These are phyloP conservation scores for Aspergillus incahuasiensis DNA, from an alignment of 495 filamentous ascomycete genomes.

Conservation along the genomic window DNA sequence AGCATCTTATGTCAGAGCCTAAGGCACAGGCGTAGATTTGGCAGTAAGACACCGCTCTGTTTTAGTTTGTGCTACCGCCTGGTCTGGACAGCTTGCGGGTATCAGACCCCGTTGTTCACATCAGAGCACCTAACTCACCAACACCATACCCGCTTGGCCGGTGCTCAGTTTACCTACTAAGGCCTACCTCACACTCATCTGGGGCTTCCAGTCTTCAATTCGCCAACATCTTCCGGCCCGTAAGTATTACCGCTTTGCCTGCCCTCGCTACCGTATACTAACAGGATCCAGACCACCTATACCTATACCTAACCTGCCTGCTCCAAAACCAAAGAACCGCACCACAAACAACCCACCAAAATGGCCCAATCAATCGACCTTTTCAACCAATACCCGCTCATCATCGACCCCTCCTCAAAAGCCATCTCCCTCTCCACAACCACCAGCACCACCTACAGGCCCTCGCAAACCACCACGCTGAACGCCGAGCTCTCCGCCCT, in stretches of 20 bases:
- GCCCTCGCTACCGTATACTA: background rate
- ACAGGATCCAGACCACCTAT: background rate
- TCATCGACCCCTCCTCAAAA: conserved; percentile 74
- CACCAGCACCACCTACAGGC: conserved; percentile 22
- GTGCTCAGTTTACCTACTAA: background rate
- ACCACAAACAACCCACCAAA: conserved; percentile 12
- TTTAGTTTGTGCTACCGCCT: conserved; percentile 2
- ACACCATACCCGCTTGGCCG: background rate
- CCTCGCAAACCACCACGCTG: conserved; percentile 41
- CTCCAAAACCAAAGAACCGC: conserved; percentile 5
- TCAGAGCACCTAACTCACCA: background rate
- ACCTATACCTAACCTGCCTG: too few species aligned
- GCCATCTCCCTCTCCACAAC: conserved; percentile 55
- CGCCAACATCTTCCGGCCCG: too few species aligned
- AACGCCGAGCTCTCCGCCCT: conserved; percentile 62
- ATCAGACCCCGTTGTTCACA: background rate
- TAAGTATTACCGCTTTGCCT: background rate
- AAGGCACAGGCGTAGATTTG: background rate
- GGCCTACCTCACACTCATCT: background rate
- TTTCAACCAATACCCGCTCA: conserved; percentile 77
- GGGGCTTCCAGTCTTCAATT: too few species aligned
- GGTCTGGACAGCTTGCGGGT: conserved; percentile 17
- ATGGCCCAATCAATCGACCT: conserved; percentile 54
- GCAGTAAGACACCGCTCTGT: conserved; percentile 9
- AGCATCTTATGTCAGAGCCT: background rate